Evolutionary conservation across 352 stramenopile species (phyloP).

Genomic region (Globisporangium ultimum): DNA sequence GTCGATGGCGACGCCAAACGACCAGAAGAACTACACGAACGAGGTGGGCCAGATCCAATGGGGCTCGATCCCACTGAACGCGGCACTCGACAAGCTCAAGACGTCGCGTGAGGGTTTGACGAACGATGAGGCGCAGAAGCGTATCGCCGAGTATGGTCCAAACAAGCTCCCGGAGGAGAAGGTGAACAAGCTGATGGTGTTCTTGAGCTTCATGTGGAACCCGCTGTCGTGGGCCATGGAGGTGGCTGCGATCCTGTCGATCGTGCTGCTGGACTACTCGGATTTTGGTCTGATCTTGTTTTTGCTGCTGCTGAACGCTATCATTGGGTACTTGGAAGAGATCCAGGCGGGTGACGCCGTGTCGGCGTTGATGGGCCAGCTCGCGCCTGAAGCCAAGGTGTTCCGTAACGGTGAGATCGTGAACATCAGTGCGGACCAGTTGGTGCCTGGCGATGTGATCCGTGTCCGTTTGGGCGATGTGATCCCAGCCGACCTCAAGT

Average conservation of each 20-base stretch:
- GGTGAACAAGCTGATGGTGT: slow-evolving; percentile 77
- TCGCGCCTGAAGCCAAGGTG: slow-evolving; percentile 83
- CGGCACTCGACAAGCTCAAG: slow-evolving; percentile 81
- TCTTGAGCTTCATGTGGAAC: slow-evolving; percentile 83
- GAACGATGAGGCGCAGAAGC: slow-evolving; percentile 68
- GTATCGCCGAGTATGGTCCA: slow-evolving; percentile 68
- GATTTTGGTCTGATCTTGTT: slow-evolving; percentile 74
- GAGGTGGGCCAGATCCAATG: slow-evolving; percentile 76
- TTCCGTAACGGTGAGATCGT: slow-evolving; percentile 79
- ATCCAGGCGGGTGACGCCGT: slow-evolving; percentile 88
- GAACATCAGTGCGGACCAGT: slow-evolving; percentile 56
- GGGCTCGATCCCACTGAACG: slow-evolving; percentile 69
- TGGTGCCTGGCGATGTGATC: slow-evolving; percentile 76
- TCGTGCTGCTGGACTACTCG: slow-evolving; percentile 74
- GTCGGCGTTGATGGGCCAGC: slow-evolving; percentile 83
- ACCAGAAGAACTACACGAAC: slow-evolving; percentile 78
- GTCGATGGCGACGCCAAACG: slow-evolving; percentile 75
- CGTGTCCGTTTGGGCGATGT: slow-evolving; percentile 86
- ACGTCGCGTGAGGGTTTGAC: slow-evolving; percentile 65
- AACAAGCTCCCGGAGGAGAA: slow-evolving; percentile 83
- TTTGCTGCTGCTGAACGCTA: slow-evolving; percentile 66
- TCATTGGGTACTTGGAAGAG: slow-evolving; percentile 80
- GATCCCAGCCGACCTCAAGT: slow-evolving; percentile 90
- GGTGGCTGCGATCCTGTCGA: slow-evolving; percentile 62
- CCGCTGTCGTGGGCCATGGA: slow-evolving; percentile 84